Evolutionary conservation across 1,284 basidiomycete genomes (phyloP), one percentile per base, ranked within the genome.

Genomic region (Cryptococcus sp.): DNA sequence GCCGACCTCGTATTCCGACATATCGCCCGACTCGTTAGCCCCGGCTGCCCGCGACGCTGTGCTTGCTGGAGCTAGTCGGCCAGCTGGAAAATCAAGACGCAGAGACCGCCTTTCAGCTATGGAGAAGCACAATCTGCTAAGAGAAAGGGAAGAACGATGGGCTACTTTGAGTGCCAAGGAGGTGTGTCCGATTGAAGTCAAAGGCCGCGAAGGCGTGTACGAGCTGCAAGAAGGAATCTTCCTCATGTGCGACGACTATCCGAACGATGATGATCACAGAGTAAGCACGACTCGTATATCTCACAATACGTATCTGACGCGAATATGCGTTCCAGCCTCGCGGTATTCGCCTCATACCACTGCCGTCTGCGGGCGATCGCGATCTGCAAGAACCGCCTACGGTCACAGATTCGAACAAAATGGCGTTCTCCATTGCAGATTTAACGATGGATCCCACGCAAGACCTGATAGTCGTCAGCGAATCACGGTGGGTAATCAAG

Each of bases 151-250:
- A 51, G 61, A 52, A 16, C 23, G 70, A 27, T 77, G 74, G 73
- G 65, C 66, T 30, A 67, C 56, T 6, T 46, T 76, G 30, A 55
- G 61, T 20, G 57, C 62, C 3, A 59, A 40, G 8, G 54, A 65
- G 39, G 59, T 61, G 25, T 57, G 66, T 10, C 55, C 52, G 10
- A 60, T 77, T 42, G 50, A 53, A 6, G 59, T 76, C 3, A 30
- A 59, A n/a, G 77, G 76, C 1, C 67, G 57, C 7, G 73, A 71
- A 27, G 71, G 73, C 17, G 73, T 79, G 7, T 79, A 79, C 55
- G 77, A 79, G 64, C 59, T 78, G 43, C 77, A 79, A 61, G 77
- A 79, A 55, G 75, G 77, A 16, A 70, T 79, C 3, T 76, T 78
- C 39, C 59, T 79, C 48, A 67, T 77, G 66, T 74, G 76, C 58